Conservation (phyloP, 73 alveolate genomes). For the Paramecium pentaurelia region DNA sequence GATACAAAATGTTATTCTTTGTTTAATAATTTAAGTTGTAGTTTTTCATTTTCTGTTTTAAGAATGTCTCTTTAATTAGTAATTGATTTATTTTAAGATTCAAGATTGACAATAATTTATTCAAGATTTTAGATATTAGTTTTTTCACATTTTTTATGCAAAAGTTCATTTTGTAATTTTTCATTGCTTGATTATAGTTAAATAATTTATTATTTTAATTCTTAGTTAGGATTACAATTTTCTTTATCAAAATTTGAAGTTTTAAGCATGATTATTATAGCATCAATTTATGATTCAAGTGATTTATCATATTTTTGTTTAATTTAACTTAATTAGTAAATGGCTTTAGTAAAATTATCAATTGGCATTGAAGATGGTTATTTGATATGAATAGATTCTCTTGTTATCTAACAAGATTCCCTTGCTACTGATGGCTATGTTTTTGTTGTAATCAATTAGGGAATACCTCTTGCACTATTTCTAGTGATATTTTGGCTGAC, state of each 20-base stretch:
- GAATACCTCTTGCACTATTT: slow-evolving; percentile 4
- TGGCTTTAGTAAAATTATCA: neutral
- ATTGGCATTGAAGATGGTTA: neutral
- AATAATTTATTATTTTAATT: neutral
- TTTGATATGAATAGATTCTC: neutral
- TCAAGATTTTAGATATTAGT: neutral
- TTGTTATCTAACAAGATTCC: neutral
- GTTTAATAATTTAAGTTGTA: neutral
- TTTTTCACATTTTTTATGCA: neutral
- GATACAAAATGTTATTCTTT: neutral
- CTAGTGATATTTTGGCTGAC: neutral
- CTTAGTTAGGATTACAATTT: neutral
- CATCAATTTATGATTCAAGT: neutral
- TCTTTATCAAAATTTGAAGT: neutral
- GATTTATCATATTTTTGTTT: neutral
- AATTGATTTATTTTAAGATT: neutral
- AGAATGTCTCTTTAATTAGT: neutral
- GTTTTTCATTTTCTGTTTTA: neutral
- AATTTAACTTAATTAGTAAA: neutral
- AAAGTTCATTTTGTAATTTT: neutral
- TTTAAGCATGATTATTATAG: neutral
- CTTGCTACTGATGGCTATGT: neutral
- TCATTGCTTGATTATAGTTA: neutral
- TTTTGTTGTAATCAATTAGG: neutral
- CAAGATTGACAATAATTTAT: neutral